Conservation (phyloP, 148 eudicot genomes). For the Rhododendron vialii region DNA sequence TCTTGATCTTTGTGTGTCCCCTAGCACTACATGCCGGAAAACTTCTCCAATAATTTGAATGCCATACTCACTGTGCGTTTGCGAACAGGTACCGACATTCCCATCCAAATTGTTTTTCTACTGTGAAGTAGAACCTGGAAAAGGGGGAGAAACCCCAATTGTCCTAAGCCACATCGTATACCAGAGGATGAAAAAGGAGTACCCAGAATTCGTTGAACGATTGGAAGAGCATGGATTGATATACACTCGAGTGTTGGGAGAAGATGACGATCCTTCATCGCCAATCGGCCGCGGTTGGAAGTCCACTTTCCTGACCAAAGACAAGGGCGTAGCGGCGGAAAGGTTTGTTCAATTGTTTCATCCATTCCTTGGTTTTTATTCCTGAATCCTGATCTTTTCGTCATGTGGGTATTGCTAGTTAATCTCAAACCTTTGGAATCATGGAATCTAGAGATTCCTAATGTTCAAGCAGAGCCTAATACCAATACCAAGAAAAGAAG, state of each 20-base stretch:
- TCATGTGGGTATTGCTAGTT: neutral
- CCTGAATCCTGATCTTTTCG: neutral
- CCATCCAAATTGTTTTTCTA: conserved; percentile 87
- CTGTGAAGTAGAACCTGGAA: conserved; percentile 78
- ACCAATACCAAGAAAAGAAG: neutral
- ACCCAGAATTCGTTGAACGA: conserved; percentile 67
- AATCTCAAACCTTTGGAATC: neutral
- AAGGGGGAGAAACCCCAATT: conserved; percentile 92
- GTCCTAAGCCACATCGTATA: conserved; percentile 88
- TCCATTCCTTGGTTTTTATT: neutral
- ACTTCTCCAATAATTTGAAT: neutral
- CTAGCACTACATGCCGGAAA: neutral
- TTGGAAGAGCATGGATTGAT: conserved; percentile 73
- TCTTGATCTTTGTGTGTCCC: neutral
- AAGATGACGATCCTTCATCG: conserved; percentile 75
- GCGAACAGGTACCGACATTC: conserved; percentile 65
- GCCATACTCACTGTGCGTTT: neutral
- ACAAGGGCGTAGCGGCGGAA: conserved; percentile 68
- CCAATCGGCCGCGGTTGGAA: conserved; percentile 93
- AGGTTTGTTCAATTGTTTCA: conserved; percentile 38
- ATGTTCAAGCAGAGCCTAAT: neutral
- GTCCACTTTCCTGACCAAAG: conserved; percentile 72
- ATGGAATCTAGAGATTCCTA: neutral
- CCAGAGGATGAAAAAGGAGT: conserved; percentile 67
- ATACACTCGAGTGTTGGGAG: conserved; percentile 75